Base-by-base conservation (phyloP, 306 rosid genomes). In the Acmispon strigosus region DNA sequence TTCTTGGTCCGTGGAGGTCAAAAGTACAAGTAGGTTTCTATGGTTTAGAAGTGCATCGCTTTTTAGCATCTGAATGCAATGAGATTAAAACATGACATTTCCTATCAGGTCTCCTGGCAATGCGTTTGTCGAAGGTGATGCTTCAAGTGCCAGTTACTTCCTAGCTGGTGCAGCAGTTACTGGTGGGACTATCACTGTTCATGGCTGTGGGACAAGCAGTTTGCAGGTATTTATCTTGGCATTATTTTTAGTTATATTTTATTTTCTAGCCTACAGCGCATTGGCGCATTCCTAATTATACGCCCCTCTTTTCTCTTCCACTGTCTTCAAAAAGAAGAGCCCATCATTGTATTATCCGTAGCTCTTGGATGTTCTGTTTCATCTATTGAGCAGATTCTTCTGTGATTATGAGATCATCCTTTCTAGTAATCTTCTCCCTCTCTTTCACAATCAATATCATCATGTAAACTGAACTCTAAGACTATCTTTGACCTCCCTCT, bases 121-220 rank as follows among this genome's bases (percentile, higher is more conserved):
- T 60, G 96, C 96, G 74, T 95, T 80, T 83, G 99, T 95, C 2
- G 99, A 95, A 85, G 99, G 99, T 8, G 99, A 95, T 75, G 99
- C 99, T 75, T 95, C 97, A 13, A 95, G 99, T 83, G 96, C 99
- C 71, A 95, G 99, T 81, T 95, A 95, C 92, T 95, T 95, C 82
- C 93, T 95, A 16, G 99, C 97, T 8, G 97, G 99, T 80, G 99
- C 99, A 45, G 99, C 99, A 5, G 86, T 95, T 64, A 95, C 99
- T 7, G 99, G 97, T 50, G 99, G 99, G 73, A 95, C 99, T 42
- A 86, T 91, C 82, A 91, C 97, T 6, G 97, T 95, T 81, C 82
- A 83, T 64, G 99, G 99, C 61, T 95, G 99, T 63, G 99, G 99
- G 27, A 91, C 97, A 63, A 89, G 91, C 85, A 95, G 99, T 84